Evolutionary conservation across 768 basidiomycete species (phyloP).

Genomic region (Hericium rajendrae): DNA sequence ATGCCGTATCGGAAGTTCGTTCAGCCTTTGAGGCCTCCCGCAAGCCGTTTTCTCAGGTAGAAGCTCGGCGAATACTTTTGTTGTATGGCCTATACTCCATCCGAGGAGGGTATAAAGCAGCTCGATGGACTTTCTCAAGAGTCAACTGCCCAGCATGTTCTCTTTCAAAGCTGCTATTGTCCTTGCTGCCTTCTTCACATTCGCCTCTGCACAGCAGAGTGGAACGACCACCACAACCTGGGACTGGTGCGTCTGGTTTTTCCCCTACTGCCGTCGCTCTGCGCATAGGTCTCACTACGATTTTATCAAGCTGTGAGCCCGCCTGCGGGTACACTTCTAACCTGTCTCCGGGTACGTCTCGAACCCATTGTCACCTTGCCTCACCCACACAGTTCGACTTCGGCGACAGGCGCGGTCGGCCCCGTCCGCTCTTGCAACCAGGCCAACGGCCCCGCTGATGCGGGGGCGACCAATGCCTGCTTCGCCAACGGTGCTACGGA

Average conservation of each 20-base stretch:
- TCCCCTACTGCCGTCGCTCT: background rate
- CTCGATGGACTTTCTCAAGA: too few relatives aligned
- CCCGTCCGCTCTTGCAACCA: constrained; percentile 12
- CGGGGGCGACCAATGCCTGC: constrained; percentile 13
- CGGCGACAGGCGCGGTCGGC: constrained; percentile 6
- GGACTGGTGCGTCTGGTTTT: background rate
- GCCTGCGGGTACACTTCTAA: background rate
- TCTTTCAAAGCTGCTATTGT: background rate
- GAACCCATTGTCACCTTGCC: too few relatives aligned
- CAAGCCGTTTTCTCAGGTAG: too few relatives aligned
- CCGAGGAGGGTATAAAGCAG: too few relatives aligned
- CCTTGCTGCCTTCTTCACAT: background rate
- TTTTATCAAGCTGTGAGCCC: background rate
- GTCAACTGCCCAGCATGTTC: background rate
- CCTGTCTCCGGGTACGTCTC: background rate
- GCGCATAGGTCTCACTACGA: background rate
- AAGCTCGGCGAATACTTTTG: too few relatives aligned
- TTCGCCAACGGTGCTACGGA: constrained; percentile 9
- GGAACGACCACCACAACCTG: background rate
- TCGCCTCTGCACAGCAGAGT: background rate
- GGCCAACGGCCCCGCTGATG: constrained; percentile 10
- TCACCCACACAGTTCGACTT: too few relatives aligned
- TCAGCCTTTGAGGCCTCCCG: too few relatives aligned
- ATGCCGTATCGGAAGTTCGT: too few relatives aligned
- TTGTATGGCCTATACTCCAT: too few relatives aligned